Evolutionary conservation across 306 rosid species (phyloP), one percentile per base, ranked within the genome.

Genomic region (Dalbergia cultrata): DNA sequence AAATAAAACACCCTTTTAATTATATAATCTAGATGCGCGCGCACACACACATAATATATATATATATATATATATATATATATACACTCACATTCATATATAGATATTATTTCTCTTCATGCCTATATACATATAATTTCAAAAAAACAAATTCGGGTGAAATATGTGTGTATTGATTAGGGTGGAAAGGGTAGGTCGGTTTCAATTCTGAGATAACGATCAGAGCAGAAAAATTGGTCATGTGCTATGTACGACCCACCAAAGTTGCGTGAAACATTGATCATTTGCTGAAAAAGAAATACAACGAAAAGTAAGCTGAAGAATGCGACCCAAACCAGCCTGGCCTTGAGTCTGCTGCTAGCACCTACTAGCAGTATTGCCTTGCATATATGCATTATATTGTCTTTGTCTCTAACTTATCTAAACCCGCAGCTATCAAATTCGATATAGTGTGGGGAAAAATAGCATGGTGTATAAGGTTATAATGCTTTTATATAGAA

Each of bases 321-420:
- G 59, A 57, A 54, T 65, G 69, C 8, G 69, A 26, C 69, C 67
- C 60, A 43, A 41, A 70, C 71, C 43, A 70, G 72, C 52, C 53
- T 70, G 76, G 61, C 62, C 14, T 31, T n/a, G 81, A 19, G 56
- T 37, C 41, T 73, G 56, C 33, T 70, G 31, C 33, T 26, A 1
- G 9, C 13, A 19, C 35, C 31, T 54, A 18, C 66, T 77, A 37
- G 31, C 31, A 26, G 31, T 26, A 26, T 8, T 37, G 50, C 50
- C 75, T 39, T 59, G 67, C 14, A 49, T 65, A 69, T 80, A 54
- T 60, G 17, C 19, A 8, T 52, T 68, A 26, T 26, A 26, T 26
- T 26, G 31, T 26, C 31, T 26, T 26, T 26, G 31, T 26, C 19
- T 33, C 34, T 26, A 14, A 12, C 34, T 67, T 65, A 22, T 67